Base-by-base conservation (phyloP, 2,329 filamentous ascomycete species). In the Penicillium sp. region DNA sequence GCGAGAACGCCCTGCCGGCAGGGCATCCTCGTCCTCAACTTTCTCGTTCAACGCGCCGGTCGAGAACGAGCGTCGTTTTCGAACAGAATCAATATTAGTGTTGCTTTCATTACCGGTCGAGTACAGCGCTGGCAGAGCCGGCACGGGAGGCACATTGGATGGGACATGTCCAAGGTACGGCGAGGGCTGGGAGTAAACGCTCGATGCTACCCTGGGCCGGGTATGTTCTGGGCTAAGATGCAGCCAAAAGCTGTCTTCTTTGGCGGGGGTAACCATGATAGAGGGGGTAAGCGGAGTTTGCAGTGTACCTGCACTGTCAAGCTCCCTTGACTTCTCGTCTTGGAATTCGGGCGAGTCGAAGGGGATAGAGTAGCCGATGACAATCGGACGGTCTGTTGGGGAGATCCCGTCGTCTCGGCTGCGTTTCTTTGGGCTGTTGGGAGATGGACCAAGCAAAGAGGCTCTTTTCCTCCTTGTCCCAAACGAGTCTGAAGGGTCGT, bases 251-350 rank as follows among this genome's bases (percentile, higher is more conserved):
- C 70, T 70, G 47, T 76, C 72, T 26, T 80, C 77, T 45, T 72
- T 71, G 9, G 81, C 80, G 5, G 81, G 79, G 0, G 81, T 83
- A 17, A 83, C 71, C 17, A 82, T 67, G 48, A 83, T 83, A 0
- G 77, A 76, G 4, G 81, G 81, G 1, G 80, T 82, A 19, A 74
- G 70, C 1, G 80, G 79, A 3, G 78, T 79, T 13, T 67, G 67
- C 58, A 71, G 70, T 30, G 68, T 71, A 7, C 69, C 66, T 30
- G 70, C 65, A 62, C 71, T 71, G 38, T 77, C 72, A 15, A 66
- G 55, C 30, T 71, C 74, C 59, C 63, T 71, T 15, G 66, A 35
- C 26, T 63, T 65, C 23, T 70, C 64, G 0, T 66, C 62, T 19
- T 63, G 56, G 26, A 67, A 56, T 19, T 66, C 59, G 31, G 64